Base-by-base conservation (phyloP, 1,284 basidiomycete species). In the Tetrapyrgos nigripes region DNA sequence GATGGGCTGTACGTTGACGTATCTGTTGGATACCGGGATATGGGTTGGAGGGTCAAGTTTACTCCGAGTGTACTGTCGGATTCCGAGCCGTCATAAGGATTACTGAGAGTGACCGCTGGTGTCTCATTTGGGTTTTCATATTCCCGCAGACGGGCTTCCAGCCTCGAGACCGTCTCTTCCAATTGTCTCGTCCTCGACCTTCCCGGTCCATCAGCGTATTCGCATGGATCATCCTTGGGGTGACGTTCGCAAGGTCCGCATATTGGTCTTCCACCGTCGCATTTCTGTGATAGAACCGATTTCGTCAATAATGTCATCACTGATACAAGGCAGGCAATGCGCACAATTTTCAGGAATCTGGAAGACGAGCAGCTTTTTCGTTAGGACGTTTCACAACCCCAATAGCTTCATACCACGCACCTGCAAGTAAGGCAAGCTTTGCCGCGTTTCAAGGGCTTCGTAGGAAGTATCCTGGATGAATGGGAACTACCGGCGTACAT, bases 191-290 rank as follows among this genome's bases (percentile, higher is more conserved):
- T 62, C 19, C 64, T 50, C 9, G 65, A 63, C 31, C 59, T 49
- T 57, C 55, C 59, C 5, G 59, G 58, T 17, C 63, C 60, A 53
- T 62, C 61, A n/a, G 64, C 58, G 33, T 65, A 65, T 53, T 66
- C 64, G 28, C 65, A 66, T 19, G 58, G 58, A 24, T 63, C 59
- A 24, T 58, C 60, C 45, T 61, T 60, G 21, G 58, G 55, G 17
- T 57, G 37, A n/a, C 64, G 54, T 21, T 55, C 35, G 58, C 65
- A 66, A 31, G 55, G 59, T 4, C 65, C 64, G 55, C 65, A 66
- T 17, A 53, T 43, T 10, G 65, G 65, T 13, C 55, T 62, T 23
- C 27, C 54, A 24, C 65, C 64, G 50, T 66, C 65, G 44, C 65
- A 66, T 57, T 61, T 59, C 65, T 66, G 29, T 17, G 14, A 43